Percentiles rank a stretch among this genome's conserved stretches.
These are phyloP conservation scores for Verticillium dahliae DNA, from an alignment of 2,329 filamentous ascomycete genomes.

Conservation along the genomic window DNA sequence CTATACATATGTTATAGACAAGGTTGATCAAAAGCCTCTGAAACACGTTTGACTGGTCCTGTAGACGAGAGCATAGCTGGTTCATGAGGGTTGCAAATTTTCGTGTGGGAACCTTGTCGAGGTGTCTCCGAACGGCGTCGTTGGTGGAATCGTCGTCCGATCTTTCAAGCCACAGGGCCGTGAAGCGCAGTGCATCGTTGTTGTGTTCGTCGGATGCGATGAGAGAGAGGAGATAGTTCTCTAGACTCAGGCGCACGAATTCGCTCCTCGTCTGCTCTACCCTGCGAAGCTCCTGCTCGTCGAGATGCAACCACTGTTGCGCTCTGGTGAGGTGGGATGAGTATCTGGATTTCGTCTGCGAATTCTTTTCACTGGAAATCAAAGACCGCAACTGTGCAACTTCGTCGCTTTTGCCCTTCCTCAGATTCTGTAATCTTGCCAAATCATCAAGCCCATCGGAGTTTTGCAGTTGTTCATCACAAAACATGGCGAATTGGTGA, in stretches of 20 bases:
- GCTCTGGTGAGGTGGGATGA: conserved; percentile 61
- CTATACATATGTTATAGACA: conserved; percentile 76
- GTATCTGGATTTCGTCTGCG: conserved; percentile 49
- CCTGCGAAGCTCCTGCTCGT: conserved; percentile 78
- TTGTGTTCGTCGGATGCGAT: conserved; percentile 82
- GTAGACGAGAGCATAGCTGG: conserved; percentile 87
- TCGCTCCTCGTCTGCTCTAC: conserved; percentile 70
- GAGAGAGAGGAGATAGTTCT: conserved; percentile 87
- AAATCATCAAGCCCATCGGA: conserved; percentile 80
- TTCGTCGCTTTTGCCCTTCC: conserved; percentile 75
- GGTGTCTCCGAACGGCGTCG: conserved; percentile 61
- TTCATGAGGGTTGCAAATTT: conserved; percentile 95
- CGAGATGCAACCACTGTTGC: conserved; percentile 84
- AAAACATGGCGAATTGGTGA: conserved; percentile 92
- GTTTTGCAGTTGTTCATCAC: conserved; percentile 88
- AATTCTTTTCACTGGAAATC: conserved; percentile 41
- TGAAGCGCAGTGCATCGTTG: conserved; percentile 85
- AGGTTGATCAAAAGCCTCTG: conserved; percentile 69
- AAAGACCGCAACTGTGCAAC: conserved; percentile 64
- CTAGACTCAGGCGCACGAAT: conserved; percentile 81
- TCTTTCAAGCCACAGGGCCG: conserved; percentile 88
- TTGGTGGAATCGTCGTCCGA: conserved; percentile 73
- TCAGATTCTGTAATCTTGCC: conserved; percentile 69
- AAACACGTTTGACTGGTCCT: conserved; percentile 63
- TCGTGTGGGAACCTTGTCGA: conserved; percentile 72